Conservation (phyloP, 352 stramenopile genomes). For the Globisporangium nunn region DNA sequence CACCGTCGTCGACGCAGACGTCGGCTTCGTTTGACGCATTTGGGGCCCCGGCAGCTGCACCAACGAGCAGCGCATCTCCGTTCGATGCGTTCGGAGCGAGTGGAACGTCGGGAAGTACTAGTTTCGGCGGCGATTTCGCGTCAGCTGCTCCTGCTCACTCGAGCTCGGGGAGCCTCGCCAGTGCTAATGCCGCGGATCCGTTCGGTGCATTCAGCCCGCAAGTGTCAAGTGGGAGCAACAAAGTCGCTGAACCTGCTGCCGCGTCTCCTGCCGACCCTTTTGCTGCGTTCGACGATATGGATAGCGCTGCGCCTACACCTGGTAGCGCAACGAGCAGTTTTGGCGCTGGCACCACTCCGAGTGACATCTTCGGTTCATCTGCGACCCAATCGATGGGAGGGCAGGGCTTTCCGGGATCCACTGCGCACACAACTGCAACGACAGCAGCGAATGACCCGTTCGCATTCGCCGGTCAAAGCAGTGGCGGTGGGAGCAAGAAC, state of each 20-base stretch:
- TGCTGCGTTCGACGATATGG: slow-evolving; percentile 54
- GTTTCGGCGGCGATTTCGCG: slow-evolving; percentile 27
- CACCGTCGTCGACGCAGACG: background rate
- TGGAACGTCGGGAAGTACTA: slow-evolving; percentile 5
- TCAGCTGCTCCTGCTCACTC: slow-evolving; percentile 15
- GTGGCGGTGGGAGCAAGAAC: slow-evolving; percentile 5
- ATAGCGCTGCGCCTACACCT: slow-evolving; percentile 10
- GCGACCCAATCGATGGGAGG: slow-evolving; percentile 3
- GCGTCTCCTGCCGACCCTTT: slow-evolving; percentile 37
- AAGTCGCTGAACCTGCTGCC: slow-evolving; percentile 8
- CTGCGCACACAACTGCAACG: background rate
- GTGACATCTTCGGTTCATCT: slow-evolving; percentile 6
- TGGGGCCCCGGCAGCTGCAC: slow-evolving; percentile 12
- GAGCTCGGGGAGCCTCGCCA: slow-evolving; percentile 14
- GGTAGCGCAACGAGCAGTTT: slow-evolving; percentile 13
- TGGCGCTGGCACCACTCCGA: slow-evolving; percentile 1
- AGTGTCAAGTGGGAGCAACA: slow-evolving; percentile 12
- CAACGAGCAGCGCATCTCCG: slow-evolving; percentile 4
- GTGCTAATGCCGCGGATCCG: slow-evolving; percentile 6
- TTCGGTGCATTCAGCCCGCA: slow-evolving; percentile 20
- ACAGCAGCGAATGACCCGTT: slow-evolving; percentile 34
- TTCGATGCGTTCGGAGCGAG: slow-evolving; percentile 32
- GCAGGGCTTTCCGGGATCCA: slow-evolving; percentile 5
- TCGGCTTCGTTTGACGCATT: slow-evolving; percentile 25
- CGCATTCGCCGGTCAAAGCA: slow-evolving; percentile 24